These are phyloP conservation scores for Nicotiana benthamiana DNA, from an alignment of 257 asterid species.

Conservation along the genomic window DNA sequence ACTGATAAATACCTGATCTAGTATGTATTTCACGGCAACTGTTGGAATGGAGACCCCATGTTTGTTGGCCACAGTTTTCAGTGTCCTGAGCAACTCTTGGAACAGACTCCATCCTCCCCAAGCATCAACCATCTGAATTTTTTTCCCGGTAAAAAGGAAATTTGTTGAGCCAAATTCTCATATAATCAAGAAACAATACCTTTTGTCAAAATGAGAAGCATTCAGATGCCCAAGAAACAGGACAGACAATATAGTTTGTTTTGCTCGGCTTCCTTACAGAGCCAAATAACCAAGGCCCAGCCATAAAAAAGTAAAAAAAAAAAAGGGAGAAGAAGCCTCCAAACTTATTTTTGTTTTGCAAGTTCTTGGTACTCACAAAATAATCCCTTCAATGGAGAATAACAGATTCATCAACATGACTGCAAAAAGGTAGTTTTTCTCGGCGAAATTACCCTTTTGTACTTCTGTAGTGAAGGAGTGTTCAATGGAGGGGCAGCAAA, in stretches of 20 bases:
- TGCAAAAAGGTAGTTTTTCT: background rate
- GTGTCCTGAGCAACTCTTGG: slow-evolving; percentile 63
- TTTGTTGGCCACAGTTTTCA: slow-evolving; percentile 63
- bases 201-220: background rate
- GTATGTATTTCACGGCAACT: slow-evolving; percentile 73
- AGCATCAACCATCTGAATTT: slow-evolving; percentile 86
- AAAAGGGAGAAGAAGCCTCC: background rate
- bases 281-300: background rate
- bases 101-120: slow-evolving; percentile 99
- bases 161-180: background rate
- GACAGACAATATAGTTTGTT: background rate
- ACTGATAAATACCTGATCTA: slow-evolving; percentile 57
- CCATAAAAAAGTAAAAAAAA: background rate
- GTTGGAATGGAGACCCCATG: slow-evolving; percentile 79
- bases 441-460: slow-evolving; percentile 60
- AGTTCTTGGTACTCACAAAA: background rate
- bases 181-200: background rate
- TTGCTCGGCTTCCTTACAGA: background rate
- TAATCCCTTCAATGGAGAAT: background rate
- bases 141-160: background rate
- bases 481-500: slow-evolving; percentile 82
- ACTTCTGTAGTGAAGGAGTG: slow-evolving; percentile 95
- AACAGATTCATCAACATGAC: background rate
- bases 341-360: background rate
- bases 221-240: background rate